Conservation (phyloP, 805 yeast genomes). For the Saccharomycopsis fermentans region DNA sequence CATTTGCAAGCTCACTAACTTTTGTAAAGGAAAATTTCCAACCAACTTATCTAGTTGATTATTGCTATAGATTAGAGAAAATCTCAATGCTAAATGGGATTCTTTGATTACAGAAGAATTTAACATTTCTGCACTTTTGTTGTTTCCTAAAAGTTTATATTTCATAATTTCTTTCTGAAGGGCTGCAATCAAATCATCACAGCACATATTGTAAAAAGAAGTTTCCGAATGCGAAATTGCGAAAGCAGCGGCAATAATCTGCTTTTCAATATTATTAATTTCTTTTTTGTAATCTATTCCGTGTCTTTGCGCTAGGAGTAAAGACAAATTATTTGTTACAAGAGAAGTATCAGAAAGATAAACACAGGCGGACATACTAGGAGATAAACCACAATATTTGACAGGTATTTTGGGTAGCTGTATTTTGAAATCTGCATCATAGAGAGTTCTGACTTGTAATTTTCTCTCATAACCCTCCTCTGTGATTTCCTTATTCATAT, state of each 20-base stretch:
- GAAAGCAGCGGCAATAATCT: constrained; percentile 42
- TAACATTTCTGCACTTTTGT: constrained; percentile 23
- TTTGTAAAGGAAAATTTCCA: constrained; percentile 69
- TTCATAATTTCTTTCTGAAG: constrained; percentile 38
- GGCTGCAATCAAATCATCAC: constrained; percentile 60
- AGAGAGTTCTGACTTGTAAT: constrained; percentile 21
- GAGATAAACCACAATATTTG: constrained; percentile 7
- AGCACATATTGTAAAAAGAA: constrained; percentile 53
- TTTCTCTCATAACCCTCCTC: not conserved
- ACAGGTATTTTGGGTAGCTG: not conserved
- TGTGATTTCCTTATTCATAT: constrained; percentile 20
- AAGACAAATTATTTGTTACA: not conserved
- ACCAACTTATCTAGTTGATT: constrained; percentile 71
- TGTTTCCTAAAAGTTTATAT: constrained; percentile 15
- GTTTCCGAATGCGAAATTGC: constrained; percentile 61
- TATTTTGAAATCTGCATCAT: constrained; percentile 47
- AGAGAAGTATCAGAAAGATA: constrained; percentile 25
- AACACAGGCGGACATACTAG: constrained; percentile 25
- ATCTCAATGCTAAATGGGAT: constrained; percentile 64
- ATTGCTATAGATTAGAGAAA: constrained; percentile 56
- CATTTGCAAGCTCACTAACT: constrained; percentile 59
- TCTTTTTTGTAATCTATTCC: constrained; percentile 3
- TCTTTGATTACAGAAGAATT: constrained; percentile 44
- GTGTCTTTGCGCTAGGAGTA: not conserved
- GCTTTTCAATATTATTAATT: constrained; percentile 11